A percentile compares a stretch with the other conserved stretches of the same genome.
phyloP scores from a whole-genome alignment of 2,329 filamentous ascomycete species.

The Aureobasidium sp. region DNA sequence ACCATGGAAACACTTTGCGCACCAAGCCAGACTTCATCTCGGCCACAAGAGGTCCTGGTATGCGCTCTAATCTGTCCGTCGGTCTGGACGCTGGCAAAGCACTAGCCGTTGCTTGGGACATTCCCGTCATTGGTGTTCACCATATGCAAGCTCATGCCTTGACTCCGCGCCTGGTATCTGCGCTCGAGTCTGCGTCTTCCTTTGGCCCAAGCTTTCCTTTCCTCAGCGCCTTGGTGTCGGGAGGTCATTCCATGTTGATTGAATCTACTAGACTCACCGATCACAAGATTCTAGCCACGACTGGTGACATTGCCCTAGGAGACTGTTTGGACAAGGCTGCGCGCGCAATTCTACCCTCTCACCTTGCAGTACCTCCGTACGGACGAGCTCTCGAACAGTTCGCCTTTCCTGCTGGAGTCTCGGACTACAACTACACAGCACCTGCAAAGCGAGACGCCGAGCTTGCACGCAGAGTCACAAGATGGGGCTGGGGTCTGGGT shows the following conservation, averaged over 20 bases:
- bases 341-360: constrained; percentile 62
- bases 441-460: constrained; percentile 55
- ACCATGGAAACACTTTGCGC: not conserved
- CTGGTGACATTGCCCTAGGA: constrained; percentile 78
- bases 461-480: constrained; percentile 38
- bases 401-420: constrained; percentile 54
- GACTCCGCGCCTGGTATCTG: constrained; percentile 69
- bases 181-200: constrained; percentile 40
- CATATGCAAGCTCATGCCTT: constrained; percentile 97
- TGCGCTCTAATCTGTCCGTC: constrained; percentile 68
- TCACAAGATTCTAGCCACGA: constrained; percentile 67
- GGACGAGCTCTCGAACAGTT: constrained; percentile 72
- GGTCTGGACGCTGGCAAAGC: constrained; percentile 84
- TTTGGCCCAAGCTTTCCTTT: constrained; percentile 62
- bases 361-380: constrained; percentile 65
- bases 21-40: constrained; percentile 72
- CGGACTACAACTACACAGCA: constrained; percentile 51
- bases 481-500: constrained; percentile 61
- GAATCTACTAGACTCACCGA: constrained; percentile 60
- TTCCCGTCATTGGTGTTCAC: constrained; percentile 79
- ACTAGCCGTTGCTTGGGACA: constrained; percentile 71
- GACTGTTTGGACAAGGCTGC: constrained; percentile 86
- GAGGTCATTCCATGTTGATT: constrained; percentile 84
- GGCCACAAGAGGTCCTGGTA: constrained; percentile 85
- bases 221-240: constrained; percentile 80